Evolutionary conservation across 2,329 filamentous ascomycete species (phyloP), one percentile per base, ranked within the genome.

Genomic region (Macrophomina pseudophaseolina): DNA sequence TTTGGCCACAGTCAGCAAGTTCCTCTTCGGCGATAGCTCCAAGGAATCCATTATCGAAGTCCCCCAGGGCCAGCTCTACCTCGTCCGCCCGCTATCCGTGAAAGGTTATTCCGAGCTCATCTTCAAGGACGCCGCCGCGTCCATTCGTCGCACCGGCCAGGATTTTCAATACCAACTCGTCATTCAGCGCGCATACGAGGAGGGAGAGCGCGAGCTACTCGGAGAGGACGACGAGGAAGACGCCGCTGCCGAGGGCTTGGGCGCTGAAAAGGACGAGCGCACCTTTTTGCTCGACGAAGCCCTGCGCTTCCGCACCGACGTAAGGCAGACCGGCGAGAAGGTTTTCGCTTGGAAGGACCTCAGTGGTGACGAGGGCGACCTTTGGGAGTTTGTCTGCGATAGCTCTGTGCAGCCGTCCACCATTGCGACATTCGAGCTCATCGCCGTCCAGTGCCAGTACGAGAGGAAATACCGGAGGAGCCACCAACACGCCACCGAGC

Each of bases 61-160:
- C 51, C 89, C 94, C 16, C 93, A 98, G 80, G 95, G 95, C 76
- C 94, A 98, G 80, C 92, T 99, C 52, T 99, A 97, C 80, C 90
- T 99, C 72, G 95, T 99, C 73, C 92, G 95, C 73, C 95, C 95
- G 11, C 87, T 93, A 59, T 98, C 94, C 7, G 93, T 94, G 66
- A 99, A 99, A 80, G 95, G 95, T 71, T 98, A 97, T 79, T 97
- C 94, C 1, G 95, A 99, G 80, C 93, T 98, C 76, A 97, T 99
- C 80, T 99, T 97, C 86, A 97, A 95, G 80, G 95, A 99, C 88
- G 91, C 93, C 46, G 91, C 93, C 54, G 93, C 94, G 64, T 93
- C 91, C 70, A 96, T 99, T 75, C 91, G 96, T 70, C 89, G 92
- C 70, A 98, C 95, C 16, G 94, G 92, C 23, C 94, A 97, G 78